phyloP scores from a whole-genome alignment of 345 rosid species.

The Firmiana major region DNA sequence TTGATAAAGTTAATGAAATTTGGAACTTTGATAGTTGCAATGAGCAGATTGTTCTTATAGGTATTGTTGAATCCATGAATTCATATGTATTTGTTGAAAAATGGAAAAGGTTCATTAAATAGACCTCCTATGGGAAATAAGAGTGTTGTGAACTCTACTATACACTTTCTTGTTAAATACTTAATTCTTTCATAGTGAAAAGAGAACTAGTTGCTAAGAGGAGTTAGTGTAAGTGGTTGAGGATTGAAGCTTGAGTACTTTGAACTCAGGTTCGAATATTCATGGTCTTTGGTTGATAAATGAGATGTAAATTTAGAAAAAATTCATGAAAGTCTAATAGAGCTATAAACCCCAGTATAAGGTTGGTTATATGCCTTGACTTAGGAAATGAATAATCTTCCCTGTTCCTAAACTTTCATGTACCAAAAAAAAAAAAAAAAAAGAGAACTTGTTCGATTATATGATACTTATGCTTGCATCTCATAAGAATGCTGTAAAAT shows the following conservation, averaged over 20 bases:
- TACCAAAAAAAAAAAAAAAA: too few relatives aligned
- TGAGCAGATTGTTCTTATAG: conserved; percentile 94
- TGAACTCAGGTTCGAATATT: too few relatives aligned
- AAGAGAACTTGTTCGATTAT: background rate
- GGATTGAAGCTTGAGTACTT: too few relatives aligned
- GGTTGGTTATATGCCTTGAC: too few relatives aligned
- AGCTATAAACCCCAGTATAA: too few relatives aligned
- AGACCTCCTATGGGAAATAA: background rate
- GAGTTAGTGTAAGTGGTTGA: too few relatives aligned
- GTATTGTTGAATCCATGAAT: conserved; percentile 32
- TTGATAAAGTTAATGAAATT: conserved; percentile 35
- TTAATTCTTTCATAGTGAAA: background rate
- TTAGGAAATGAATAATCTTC: too few relatives aligned
- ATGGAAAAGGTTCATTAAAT: background rate
- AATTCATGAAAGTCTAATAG: too few relatives aligned
- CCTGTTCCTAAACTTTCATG: too few relatives aligned
- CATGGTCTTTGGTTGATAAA: too few relatives aligned
- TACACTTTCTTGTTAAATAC: background rate
- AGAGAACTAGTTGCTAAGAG: too few relatives aligned
- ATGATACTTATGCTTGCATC: background rate
- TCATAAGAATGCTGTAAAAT: background rate
- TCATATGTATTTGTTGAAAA: background rate
- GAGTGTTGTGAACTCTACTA: background rate
- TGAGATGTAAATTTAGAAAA: too few relatives aligned
- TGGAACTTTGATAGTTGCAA: conserved; percentile 87